Evolutionary conservation across 1,139 yeast species (phyloP).

Genomic region (Hansenula lynferdii): DNA sequence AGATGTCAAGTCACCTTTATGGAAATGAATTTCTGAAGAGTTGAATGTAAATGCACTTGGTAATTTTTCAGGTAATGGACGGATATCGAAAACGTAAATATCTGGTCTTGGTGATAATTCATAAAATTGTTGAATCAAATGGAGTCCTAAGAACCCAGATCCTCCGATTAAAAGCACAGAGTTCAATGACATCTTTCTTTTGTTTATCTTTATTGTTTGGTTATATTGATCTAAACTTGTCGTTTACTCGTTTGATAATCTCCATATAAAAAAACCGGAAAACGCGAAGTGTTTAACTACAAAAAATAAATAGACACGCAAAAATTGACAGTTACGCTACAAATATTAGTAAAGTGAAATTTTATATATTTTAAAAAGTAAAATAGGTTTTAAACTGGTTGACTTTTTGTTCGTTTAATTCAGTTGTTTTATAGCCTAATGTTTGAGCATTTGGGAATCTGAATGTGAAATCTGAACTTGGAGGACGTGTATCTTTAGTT

Average conservation of each 20-base stretch:
- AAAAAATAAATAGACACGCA: too few species aligned
- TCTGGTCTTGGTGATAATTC: slow-evolving; percentile 60
- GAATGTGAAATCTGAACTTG: slow-evolving; percentile 6
- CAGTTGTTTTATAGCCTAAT: slow-evolving; percentile 9
- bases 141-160: slow-evolving; percentile 91
- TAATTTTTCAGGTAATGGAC: slow-evolving; percentile 72
- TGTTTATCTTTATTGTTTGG: background rate
- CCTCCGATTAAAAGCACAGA: slow-evolving; percentile 90
- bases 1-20: slow-evolving; percentile 82
- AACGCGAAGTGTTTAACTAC: too few species aligned
- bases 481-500: background rate
- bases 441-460: slow-evolving; percentile 17
- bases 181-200: slow-evolving; percentile 24
- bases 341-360: too few species aligned
- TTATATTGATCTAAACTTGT: too few species aligned
- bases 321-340: too few species aligned
- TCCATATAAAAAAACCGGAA: too few species aligned
- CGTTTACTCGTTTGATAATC: too few species aligned
- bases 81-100: slow-evolving; percentile 85
- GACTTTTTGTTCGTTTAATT: slow-evolving; percentile 18
- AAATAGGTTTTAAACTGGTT: slow-evolving; percentile 12
- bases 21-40: slow-evolving; percentile 49
- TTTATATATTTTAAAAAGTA: slow-evolving; percentile 16
- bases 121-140: slow-evolving; percentile 80
- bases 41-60: slow-evolving; percentile 75